Evolutionary conservation across 192 early-diverging fungal species (phyloP).

Genomic region (Cladochytrium replicatum): DNA sequence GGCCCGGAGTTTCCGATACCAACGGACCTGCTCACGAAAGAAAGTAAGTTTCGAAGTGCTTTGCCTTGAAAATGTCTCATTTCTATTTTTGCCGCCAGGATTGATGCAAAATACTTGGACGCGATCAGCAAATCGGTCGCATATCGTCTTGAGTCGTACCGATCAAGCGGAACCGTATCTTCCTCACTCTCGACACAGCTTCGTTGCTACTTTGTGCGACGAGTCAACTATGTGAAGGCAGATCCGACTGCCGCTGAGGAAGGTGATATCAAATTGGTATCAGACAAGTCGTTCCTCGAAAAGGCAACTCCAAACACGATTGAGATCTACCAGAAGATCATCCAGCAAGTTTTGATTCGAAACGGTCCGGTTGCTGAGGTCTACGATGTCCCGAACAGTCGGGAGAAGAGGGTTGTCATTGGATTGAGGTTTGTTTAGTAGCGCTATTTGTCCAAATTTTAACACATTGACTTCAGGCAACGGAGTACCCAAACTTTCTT

Average conservation of each 20-base stretch:
- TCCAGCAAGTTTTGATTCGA: conserved; percentile 72
- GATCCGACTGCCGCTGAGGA: conserved; percentile 60
- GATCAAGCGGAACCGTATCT: conserved; percentile 87
- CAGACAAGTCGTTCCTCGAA: conserved; percentile 86
- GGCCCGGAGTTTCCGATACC: conserved; percentile 80
- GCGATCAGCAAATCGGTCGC: conserved; percentile 52
- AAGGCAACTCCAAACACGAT: conserved; percentile 89
- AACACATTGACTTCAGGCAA: conserved; percentile 50
- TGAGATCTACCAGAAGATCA: conserved; percentile 77
- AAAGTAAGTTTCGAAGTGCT: conserved; percentile 20
- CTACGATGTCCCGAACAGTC: conserved; percentile 74
- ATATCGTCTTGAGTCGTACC: conserved; percentile 91
- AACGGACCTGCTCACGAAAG: conserved; percentile 75
- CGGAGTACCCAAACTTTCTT: conserved; percentile 87
- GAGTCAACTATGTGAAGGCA: conserved; percentile 83
- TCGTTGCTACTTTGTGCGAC: conserved; percentile 88
- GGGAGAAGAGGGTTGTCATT: conserved; percentile 87
- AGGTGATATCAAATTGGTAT: conserved; percentile 70
- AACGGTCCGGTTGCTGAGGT: conserved; percentile 93
- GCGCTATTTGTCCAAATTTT: conserved; percentile 3
- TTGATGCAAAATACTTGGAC: conserved; percentile 89
- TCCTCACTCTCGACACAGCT: conserved; percentile 75
- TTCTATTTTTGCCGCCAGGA: conserved; percentile 37
- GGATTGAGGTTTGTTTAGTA: conserved; percentile 40
- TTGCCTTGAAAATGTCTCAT: not conserved